Base-by-base conservation (phyloP, 768 basidiomycete genomes). In the Pleurotus platypus region DNA sequence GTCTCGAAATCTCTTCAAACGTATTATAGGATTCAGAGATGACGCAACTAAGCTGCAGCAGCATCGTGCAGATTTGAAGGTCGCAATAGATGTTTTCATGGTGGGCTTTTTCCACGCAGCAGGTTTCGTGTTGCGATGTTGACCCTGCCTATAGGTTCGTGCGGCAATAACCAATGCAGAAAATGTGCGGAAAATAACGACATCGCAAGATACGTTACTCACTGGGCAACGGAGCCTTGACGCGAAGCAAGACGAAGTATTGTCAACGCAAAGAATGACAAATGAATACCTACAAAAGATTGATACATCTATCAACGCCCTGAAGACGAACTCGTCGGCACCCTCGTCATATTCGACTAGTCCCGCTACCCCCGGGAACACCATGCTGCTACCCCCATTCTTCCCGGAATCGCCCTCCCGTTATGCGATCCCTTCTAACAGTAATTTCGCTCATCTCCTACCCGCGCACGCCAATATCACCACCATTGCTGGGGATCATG, bases 401-500 rank as follows among this genome's bases (percentile, higher is more conserved):
- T 26, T 2, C 6, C 3, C 26, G 3, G 26, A 35, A 13, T 53
- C 50, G 4, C 15, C 50, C 16, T 2, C 26, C 3, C 30, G 11
- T 24, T 15, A 30, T 40, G 35, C 6, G 18, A 53, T 1, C 16
- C 50, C 50, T 5, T 18, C 38, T 13, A 30, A 38, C 30, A 53
- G 20, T 38, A 35, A n/a, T 16, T 53, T 53, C 37, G 35, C 13
- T 7, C 15, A 38, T 22, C 37, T 53, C 20, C 30, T 53, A 3
- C 35, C 35, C 4, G 20, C 37, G 1, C 18, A 26, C 16, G 30
- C 50, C 6, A 35, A 30, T 22, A 39, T 53, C 37, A 53, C 50
- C 50, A 53, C 39, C 50, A 53, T 53, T 38, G 37, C 50, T 16
- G 50, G 50, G 7, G 38, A 53, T 53, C 15, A 53, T 12, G 40